Evolutionary conservation across 345 rosid species (phyloP).

Genomic region (Acer campestre): DNA sequence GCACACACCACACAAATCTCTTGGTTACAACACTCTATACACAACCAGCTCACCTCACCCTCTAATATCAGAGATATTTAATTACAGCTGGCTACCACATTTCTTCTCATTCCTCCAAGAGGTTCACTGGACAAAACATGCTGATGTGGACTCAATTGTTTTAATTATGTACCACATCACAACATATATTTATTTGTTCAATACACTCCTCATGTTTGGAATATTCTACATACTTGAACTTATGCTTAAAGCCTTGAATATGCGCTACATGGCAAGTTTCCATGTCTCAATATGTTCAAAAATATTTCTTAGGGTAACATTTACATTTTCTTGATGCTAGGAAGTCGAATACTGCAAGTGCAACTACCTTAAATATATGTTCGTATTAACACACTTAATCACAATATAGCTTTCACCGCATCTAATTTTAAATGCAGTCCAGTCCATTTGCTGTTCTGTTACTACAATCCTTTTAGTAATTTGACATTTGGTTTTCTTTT

Average conservation of each 20-base stretch:
- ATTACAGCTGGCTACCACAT: too few species aligned
- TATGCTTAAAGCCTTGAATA: background rate
- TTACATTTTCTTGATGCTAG: background rate
- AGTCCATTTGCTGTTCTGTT: slow-evolving; percentile 5
- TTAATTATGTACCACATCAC: too few species aligned
- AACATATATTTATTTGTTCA: background rate
- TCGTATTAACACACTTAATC: background rate
- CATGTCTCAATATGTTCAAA: background rate
- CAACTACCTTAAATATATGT: background rate
- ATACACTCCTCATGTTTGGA: background rate
- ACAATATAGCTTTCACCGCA: background rate
- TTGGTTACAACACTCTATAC: too few species aligned
- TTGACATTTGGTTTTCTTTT: slow-evolving; percentile 14
- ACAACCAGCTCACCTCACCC: too few species aligned
- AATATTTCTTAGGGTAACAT: background rate
- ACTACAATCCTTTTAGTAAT: background rate
- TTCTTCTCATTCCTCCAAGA: too few species aligned
- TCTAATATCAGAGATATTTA: too few species aligned
- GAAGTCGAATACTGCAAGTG: background rate
- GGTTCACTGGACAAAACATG: too few species aligned
- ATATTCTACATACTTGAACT: background rate
- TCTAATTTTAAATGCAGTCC: background rate
- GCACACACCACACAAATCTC: too few species aligned
- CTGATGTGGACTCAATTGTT: too few species aligned
- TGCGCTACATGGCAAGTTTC: background rate